Base-by-base conservation (phyloP, 1,139 yeast genomes). In the Saccharomyces hybrid region DNA sequence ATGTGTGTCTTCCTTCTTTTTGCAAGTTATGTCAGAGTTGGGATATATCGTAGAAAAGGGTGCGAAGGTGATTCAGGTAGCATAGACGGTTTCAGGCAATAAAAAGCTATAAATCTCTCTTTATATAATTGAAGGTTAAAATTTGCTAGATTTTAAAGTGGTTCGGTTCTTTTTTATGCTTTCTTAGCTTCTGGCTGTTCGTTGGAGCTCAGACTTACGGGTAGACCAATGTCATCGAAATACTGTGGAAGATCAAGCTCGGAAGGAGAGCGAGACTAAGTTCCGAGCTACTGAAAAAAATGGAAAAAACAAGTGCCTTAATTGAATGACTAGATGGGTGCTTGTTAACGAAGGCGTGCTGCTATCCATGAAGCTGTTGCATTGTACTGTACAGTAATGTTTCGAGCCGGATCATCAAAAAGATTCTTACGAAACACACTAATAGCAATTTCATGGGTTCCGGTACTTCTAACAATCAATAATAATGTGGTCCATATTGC, bases 401-500 rank as follows among this genome's bases (percentile, higher is more conserved):
- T 32, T 32, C 38, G 8, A 7, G 16, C 38, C n/a, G 16, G 14
- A 32, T 32, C 38, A 14, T 31, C 34, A 13, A 32, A 32, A 32
- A 32, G 38, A 14, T n/a, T 32, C n/a, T 16, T 32, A 32, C 38
- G 16, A n/a, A 32, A n/a, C 8, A n/a, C 38, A n/a, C 7, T 32
- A 32, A 32, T 32, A 32, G 38, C 38, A n/a, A 5, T 32, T n/a
- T 32, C 80, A 4, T 90, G 97, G 97, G 72, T 89, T 47, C 97
- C 97, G 0, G 97, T 90, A 51, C 71, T 80, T 23, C 79, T 84
- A 63, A 80, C 88, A 0, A 72, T 86, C 60, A 79, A 83, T 41
- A 88, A 86, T 63, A 89, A 87, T 68, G 82, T 83, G 5, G 82
- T 81, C 54, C 90, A 83, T 68, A 78, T 91, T 16, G 88, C 89